Evolutionary conservation across 306 rosid species (phyloP), one percentile per base, ranked within the genome.

Genomic region (Inga oerstediana): DNA sequence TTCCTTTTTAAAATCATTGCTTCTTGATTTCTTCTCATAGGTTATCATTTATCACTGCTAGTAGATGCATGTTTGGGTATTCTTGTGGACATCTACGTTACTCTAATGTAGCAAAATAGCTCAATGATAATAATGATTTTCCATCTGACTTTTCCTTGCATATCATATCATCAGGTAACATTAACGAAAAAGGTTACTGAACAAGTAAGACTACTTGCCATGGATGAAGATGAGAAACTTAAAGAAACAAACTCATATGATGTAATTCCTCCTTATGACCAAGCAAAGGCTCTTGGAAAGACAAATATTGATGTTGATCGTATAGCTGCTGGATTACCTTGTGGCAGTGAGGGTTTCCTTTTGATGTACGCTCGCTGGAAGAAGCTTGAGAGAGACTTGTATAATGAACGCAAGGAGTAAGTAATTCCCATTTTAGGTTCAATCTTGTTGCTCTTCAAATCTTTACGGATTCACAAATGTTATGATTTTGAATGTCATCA

Each of bases 351-450:
- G 86, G 98, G 98, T 54, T 95, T 93, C 85, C 98, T 93, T 72
- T 89, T 95, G 77, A 95, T 95, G 98, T 92, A 87, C 82, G 98
- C 98, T 88, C 94, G 98, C 75, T 95, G 98, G 98, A 93, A 85
- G 88, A 95, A 95, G 87, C 97, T 95, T 85, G 98, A 89, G 80
- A 91, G 90, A 85, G 98, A 95, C 88, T 86, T 95, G 83, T 95
- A 95, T 80, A 93, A 91, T 75, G 98, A 95, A 80, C 96, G 98
- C 73, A 95, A 95, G 86, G 92, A 85, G 98, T 95, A 90, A 89
- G 97, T 83, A 62, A 61, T 80, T 56, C 68, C 62, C 15, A 19
- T 74, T 80, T 62, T 73, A 44, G 35, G 68, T 82, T 80, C 78
- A 48, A 61, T 73, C 51, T 75, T 71, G 81, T 81, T 76, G 20